These are phyloP conservation scores for Rhizopus stolonifer DNA, from an alignment of 371 early-diverging fungal genomes.

Conservation along the genomic window DNA sequence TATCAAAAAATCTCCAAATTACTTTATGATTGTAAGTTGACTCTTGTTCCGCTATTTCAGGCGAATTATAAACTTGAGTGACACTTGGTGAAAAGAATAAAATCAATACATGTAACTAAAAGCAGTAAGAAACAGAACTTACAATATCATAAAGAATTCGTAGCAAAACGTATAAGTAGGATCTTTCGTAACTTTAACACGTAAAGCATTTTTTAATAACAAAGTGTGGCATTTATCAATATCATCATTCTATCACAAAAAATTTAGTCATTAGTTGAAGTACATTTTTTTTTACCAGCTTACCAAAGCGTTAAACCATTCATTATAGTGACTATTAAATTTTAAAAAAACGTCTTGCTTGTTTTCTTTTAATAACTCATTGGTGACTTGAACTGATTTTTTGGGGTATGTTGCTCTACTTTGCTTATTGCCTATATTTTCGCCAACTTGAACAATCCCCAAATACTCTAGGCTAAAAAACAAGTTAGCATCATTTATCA, in stretches of 20 bases:
- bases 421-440: conserved; percentile 14
- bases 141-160: conserved; percentile 15
- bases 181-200: conserved; percentile 17
- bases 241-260: not conserved
- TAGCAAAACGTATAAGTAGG: conserved; percentile 11
- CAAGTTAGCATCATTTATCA: not conserved
- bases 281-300: not conserved
- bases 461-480: conserved; percentile 3
- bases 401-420: conserved; percentile 11
- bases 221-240: conserved; percentile 9
- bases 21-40: conserved; percentile 9
- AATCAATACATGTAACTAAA: conserved; percentile 10
- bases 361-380: conserved; percentile 6
- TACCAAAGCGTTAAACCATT: not conserved
- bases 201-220: not conserved
- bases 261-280: not conserved
- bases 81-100: conserved; percentile 11
- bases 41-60: conserved; percentile 10
- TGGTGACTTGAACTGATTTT: conserved; percentile 2
- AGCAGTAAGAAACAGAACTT: conserved; percentile 9
- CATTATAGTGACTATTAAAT: not conserved
- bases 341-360: conserved; percentile 1
- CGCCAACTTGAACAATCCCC: conserved; percentile 3
- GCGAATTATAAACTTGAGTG: conserved; percentile 6
- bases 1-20: conserved; percentile 8